Evolutionary conservation across 768 basidiomycete genomes (phyloP).

Genomic region (Coprinellus micaceus): DNA sequence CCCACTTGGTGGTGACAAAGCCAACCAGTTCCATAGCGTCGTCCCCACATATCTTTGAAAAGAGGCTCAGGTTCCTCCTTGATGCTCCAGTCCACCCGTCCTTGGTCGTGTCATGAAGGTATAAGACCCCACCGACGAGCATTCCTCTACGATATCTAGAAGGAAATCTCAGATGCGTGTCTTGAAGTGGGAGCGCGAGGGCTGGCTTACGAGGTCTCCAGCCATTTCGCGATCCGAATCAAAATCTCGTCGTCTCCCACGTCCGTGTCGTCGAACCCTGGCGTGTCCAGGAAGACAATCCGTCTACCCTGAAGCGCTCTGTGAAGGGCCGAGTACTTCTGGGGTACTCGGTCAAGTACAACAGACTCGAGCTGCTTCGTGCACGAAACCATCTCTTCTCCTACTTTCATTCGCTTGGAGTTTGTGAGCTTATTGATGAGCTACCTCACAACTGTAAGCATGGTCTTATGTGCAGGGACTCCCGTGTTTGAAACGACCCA

Average conservation of each 20-base stretch:
- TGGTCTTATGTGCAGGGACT: too few species aligned
- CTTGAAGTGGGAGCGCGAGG: neutral
- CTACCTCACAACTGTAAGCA: too few species aligned
- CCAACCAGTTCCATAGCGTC: neutral
- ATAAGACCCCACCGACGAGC: slow-evolving; percentile 18
- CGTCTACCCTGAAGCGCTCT: too few species aligned
- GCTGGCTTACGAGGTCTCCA: slow-evolving; percentile 7
- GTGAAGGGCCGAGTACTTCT: too few species aligned
- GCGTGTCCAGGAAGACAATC: slow-evolving; percentile 21
- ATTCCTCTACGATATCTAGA: slow-evolving; percentile 8
- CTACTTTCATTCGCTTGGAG: too few species aligned
- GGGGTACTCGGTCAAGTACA: too few species aligned
- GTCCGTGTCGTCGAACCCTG: slow-evolving; percentile 20
- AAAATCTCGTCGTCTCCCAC: slow-evolving; percentile 17
- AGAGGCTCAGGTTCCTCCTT: slow-evolving; percentile 10
- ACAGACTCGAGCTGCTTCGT: too few species aligned
- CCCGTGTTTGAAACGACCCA: too few species aligned
- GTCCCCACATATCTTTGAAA: slow-evolving; percentile 15
- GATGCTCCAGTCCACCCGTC: slow-evolving; percentile 12
- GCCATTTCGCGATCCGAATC: slow-evolving; percentile 17
- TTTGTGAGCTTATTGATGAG: too few species aligned
- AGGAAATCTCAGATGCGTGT: neutral
- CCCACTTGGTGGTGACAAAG: slow-evolving; percentile 11
- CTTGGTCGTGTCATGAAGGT: slow-evolving; percentile 20
- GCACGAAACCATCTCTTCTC: too few species aligned